These are phyloP conservation scores for Diaporthe australafricana DNA, from an alignment of 2,329 filamentous ascomycete genomes.

Conservation along the genomic window DNA sequence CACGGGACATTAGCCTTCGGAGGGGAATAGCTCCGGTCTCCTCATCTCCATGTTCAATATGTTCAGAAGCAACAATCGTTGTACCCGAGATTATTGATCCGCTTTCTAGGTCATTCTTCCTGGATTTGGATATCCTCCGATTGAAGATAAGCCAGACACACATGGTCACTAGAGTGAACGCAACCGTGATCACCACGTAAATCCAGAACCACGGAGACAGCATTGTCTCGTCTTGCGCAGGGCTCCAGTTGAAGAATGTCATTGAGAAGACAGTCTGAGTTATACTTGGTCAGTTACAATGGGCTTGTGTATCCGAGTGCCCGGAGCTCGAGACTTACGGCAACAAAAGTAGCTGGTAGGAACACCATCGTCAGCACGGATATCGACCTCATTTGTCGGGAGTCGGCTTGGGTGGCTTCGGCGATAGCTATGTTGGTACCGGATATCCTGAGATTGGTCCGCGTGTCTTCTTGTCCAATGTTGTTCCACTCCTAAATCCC, in stretches of 20 bases:
- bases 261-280: constrained; percentile 30
- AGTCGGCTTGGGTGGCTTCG: constrained; percentile 27
- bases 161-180: neutral
- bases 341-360: constrained; percentile 54
- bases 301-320: no score
- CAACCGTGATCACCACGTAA: neutral
- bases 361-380: constrained; percentile 54
- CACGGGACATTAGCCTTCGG: no score
- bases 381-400: constrained; percentile 50
- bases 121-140: neutral
- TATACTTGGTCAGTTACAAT: rapidly evolving
- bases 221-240: neutral
- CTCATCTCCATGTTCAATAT: no score
- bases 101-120: neutral
- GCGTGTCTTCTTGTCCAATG: constrained; percentile 36
- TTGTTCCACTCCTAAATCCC: constrained; percentile 37
- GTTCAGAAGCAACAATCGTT: no score
- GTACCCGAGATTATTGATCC: neutral
- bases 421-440: constrained; percentile 31
- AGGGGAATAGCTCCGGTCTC: no score
- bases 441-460: constrained; percentile 29
- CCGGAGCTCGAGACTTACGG: no score
- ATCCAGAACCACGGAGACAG: constrained; percentile 4
- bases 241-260: constrained; percentile 33
- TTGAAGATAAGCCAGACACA: neutral